phyloP scores from a whole-genome alignment of 345 rosid genomes.

The Durio zibethinus region DNA sequence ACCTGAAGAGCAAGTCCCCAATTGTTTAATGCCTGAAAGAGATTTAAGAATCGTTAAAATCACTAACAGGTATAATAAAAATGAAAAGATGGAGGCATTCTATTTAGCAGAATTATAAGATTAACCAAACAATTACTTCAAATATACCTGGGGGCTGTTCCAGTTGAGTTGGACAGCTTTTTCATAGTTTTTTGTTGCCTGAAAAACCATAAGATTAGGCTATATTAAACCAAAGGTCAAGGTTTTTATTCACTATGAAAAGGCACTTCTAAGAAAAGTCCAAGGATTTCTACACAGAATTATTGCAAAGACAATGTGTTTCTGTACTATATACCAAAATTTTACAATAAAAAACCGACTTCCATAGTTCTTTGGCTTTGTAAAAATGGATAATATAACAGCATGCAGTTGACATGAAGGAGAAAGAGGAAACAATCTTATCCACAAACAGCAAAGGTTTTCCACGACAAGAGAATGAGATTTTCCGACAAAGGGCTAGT shows the following conservation, averaged over 20 bases:
- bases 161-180: conserved; percentile 95
- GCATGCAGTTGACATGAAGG: neutral
- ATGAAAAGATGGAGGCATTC: neutral
- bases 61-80: neutral
- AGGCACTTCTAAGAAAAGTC: neutral
- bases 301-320: neutral
- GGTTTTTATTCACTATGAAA: neutral
- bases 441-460: neutral
- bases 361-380: conserved; percentile 88
- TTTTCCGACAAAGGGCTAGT: neutral
- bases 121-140: conserved; percentile 7
- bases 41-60: conserved; percentile 16
- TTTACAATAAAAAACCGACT: conserved; percentile 46
- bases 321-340: neutral
- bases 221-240: neutral
- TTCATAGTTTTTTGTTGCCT: conserved; percentile 92
- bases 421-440: neutral
- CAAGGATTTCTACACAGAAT: neutral
- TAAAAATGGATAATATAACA: neutral
- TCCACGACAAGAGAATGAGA: neutral
- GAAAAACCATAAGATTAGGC: conserved; percentile 16
- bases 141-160: conserved; percentile 94
- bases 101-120: conserved; percentile 11
- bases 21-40: conserved; percentile 87
- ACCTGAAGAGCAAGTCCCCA: conserved; percentile 99